phyloP scores from a whole-genome alignment of 345 rosid genomes.

The Arabidopsis suecica region DNA sequence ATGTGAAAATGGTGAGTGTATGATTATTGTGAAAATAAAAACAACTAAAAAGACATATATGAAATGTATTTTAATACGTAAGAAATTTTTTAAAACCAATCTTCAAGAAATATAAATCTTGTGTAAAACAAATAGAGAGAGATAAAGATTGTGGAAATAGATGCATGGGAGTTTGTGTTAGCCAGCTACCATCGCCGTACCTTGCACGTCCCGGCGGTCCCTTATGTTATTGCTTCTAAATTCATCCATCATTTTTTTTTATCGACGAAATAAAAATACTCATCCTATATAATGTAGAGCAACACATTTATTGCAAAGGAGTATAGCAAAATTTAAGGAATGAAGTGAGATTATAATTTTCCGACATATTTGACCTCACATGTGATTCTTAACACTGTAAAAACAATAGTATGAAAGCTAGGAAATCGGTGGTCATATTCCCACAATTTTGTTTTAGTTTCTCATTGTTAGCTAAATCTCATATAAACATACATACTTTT shows the following conservation, averaged over 20 bases:
- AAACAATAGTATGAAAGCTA: neutral
- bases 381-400: neutral
- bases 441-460: neutral
- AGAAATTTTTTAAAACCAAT: neutral
- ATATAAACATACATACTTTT: neutral
- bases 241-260: neutral
- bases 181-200: constrained; percentile 33
- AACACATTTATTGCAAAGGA: neutral
- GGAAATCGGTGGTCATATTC: neutral
- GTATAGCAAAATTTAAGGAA: neutral
- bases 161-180: constrained; percentile 28
- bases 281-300: neutral
- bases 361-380: neutral
- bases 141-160: neutral
- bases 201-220: constrained; percentile 34
- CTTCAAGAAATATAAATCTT: neutral
- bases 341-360: neutral
- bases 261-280: neutral
- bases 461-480: neutral
- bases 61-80: neutral
- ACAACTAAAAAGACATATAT: neutral
- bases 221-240: constrained; percentile 16
- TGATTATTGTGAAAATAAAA: neutral
- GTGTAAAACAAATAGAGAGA: too few relatives aligned
- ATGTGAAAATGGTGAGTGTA: neutral